These are phyloP conservation scores for Ophiostoma sp. DNA, from an alignment of 2,329 filamentous ascomycete genomes.

Conservation along the genomic window DNA sequence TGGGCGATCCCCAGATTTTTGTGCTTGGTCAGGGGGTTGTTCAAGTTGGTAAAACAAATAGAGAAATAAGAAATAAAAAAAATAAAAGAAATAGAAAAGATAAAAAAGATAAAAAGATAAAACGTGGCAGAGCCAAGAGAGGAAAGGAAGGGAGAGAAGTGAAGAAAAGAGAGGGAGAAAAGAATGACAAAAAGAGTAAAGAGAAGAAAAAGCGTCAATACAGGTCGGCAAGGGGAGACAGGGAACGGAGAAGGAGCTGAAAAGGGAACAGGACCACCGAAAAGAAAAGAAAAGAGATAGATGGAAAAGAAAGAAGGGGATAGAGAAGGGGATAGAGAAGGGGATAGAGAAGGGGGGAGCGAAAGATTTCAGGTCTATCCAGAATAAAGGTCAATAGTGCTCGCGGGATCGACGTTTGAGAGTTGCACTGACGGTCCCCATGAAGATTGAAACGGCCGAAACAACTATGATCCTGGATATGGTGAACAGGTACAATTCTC, in stretches of 20 bases:
- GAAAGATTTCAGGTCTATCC: not conserved
- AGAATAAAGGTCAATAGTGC: constrained; percentile 32
- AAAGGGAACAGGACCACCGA: not conserved
- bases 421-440: constrained; percentile 41
- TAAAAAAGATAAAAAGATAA: not conserved
- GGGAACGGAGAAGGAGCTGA: constrained; percentile 1
- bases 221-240: not conserved
- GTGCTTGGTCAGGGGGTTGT: constrained; percentile 26
- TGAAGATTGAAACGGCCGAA: constrained; percentile 45
- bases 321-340: not conserved
- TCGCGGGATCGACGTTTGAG: constrained; percentile 43
- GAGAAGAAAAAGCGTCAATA: not conserved
- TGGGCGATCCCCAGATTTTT: constrained; percentile 33
- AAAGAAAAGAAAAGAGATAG: not conserved
- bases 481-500: constrained; percentile 10
- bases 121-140: too few species aligned
- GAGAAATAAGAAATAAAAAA: not conserved
- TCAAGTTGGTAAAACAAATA: not conserved
- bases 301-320: not conserved
- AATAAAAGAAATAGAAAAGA: not conserved
- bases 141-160: not conserved
- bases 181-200: not conserved
- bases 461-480: constrained; percentile 38
- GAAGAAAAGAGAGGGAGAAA: not conserved
- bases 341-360: not conserved